Evolutionary conservation across 352 stramenopile species (phyloP).

Genomic region (Phytophthora agathidicida): DNA sequence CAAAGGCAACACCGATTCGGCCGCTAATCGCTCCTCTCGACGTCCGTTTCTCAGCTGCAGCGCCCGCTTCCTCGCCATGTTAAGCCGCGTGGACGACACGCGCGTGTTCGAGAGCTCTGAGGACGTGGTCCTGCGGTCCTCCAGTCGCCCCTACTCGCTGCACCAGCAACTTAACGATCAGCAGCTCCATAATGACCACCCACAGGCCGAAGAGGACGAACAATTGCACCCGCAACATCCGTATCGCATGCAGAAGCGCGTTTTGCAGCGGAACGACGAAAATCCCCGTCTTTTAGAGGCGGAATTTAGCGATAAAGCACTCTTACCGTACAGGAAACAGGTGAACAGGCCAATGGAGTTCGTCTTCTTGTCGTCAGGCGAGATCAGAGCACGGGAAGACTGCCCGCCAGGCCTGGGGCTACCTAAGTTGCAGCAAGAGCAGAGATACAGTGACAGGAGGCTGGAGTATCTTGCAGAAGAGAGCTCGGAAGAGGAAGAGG

Average conservation of each 20-base stretch:
- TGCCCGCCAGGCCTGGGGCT: conserved; percentile 52
- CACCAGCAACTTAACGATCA: conserved; percentile 12
- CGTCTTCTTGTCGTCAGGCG: conserved; percentile 62
- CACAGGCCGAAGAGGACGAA: conserved; percentile 27
- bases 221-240: conserved; percentile 46
- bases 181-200: not conserved
- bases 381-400: conserved; percentile 66
- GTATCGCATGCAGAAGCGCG: conserved; percentile 45
- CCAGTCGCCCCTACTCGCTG: conserved; percentile 1
- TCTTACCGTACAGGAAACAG: not conserved
- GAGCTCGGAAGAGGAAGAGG: conserved; percentile 6
- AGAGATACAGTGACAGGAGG: not conserved
- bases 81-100: conserved; percentile 62
- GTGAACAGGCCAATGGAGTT: conserved; percentile 56
- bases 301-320: not conserved
- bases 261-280: conserved; percentile 19
- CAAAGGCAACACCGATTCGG: too few relatives aligned
- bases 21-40: too few relatives aligned
- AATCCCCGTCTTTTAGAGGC: not conserved
- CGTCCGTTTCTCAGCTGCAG: not conserved
- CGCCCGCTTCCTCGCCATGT: conserved; percentile 47
- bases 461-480: conserved; percentile 9
- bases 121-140: conserved; percentile 51
- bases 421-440: conserved; percentile 24
- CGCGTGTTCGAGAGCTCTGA: conserved; percentile 71